Evolutionary conservation across 352 stramenopile genomes (phyloP).

Genomic region (Globisporangium barbulae): DNA sequence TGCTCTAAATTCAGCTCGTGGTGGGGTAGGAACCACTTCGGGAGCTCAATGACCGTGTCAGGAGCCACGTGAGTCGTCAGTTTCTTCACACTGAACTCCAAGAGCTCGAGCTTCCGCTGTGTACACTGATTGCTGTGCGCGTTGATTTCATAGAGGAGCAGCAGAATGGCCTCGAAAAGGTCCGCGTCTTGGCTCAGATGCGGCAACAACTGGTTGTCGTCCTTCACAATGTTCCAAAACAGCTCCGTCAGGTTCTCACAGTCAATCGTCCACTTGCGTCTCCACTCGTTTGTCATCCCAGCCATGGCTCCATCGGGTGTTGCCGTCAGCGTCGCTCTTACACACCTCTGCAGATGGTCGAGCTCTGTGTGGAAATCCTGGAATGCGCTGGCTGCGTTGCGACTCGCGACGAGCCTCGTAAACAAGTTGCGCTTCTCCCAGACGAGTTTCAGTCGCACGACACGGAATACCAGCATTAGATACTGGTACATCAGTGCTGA

Average conservation of each 20-base stretch:
- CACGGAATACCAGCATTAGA: slow-evolving; percentile 1
- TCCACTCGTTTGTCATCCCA: neutral
- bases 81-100: slow-evolving; percentile 6
- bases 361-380: slow-evolving; percentile 7
- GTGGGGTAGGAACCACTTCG: slow-evolving; percentile 3
- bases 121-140: slow-evolving; percentile 1
- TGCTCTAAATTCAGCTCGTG: slow-evolving; percentile 5
- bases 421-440: slow-evolving; percentile 4
- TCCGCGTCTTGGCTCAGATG: neutral
- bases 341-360: slow-evolving; percentile 4
- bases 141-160: slow-evolving; percentile 7
- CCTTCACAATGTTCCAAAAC: neutral
- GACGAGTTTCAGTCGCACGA: neutral
- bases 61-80: neutral
- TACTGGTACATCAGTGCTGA: neutral
- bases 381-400: neutral
- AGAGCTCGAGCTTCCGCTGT: neutral
- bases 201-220: neutral
- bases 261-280: neutral
- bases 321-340: neutral
- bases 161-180: neutral
- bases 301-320: neutral
- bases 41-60: neutral
- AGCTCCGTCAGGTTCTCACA: neutral
- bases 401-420: slow-evolving; percentile 2